Base-by-base conservation (phyloP, 2,329 filamentous ascomycete genomes). In the Cladosporium phlei region DNA sequence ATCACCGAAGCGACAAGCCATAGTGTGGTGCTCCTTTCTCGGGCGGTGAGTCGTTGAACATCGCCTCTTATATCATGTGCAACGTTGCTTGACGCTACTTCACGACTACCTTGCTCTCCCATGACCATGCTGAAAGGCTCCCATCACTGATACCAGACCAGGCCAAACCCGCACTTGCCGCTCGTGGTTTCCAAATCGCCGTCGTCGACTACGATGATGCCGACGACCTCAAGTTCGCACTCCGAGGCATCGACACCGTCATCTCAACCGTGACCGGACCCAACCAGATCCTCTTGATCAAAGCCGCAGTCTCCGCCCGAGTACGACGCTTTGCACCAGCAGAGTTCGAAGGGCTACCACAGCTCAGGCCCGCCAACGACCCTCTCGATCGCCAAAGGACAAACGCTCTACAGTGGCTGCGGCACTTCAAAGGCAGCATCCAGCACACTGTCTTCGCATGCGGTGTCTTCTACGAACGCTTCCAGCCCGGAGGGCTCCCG, bases 381-480 rank as follows among this genome's bases (percentile, higher is more conserved):
- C 74, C 79, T 2, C 67, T 86, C 19, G 81, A 87, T 60, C 77
- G 78, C 35, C 77, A 75, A 16, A 78, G 77, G 17, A 68, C 70
- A 9, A 69, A 72, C n/a, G 81, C 82, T 2, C 68, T 83, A 5
- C 68, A 71, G 2, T 70, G 77, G 12, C 66, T 87, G 3, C 70
- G 74, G 38, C 71, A 79, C 38, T 82, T 78, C 62, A 66, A 69
- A 2, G 65, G 72, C 49, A 66, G 70, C 34, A 85, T 89, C 69
- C 74, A 76, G 32, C 86, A 77, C 51, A 88, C 85, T 0, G 72
- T 82, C 20, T 88, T 89, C 64, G 78, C 81, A 0, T 89, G 86
- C 55, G 86, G 86, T 16, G 66, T 88, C 22, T 80, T 89, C 53
- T 89, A 88, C 71, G 85, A 89, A 60, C 73, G 84, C 1, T 88